phyloP scores from a whole-genome alignment of 2,329 filamentous ascomycete genomes.

The Fusarium poae region DNA sequence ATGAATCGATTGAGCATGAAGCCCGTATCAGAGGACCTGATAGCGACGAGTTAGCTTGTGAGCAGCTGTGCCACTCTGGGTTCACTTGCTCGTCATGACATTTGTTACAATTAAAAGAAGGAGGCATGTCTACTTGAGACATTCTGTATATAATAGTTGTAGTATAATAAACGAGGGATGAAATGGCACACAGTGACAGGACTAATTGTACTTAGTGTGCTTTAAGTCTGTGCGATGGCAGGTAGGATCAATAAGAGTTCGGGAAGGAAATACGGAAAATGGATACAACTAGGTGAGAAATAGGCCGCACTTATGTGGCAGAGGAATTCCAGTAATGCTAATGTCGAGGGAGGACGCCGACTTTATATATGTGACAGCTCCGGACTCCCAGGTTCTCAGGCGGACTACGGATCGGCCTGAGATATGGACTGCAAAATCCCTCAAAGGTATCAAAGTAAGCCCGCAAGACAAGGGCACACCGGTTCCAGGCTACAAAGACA shows the following conservation, averaged over 20 bases:
- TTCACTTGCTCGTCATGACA: background rate
- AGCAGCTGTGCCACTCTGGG: background rate
- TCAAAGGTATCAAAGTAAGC: background rate
- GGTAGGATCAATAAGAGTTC: background rate
- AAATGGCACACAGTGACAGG: background rate
- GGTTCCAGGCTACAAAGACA: background rate
- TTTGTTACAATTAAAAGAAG: rapidly evolving
- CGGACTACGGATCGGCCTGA: background rate
- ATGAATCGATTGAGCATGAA: conserved; percentile 25
- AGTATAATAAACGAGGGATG: background rate
- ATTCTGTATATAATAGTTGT: background rate
- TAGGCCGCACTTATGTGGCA: rapidly evolving
- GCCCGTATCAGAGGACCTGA: background rate
- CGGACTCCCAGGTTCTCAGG: background rate
- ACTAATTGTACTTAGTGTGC: no score
- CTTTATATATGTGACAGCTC: background rate
- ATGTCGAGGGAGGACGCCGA: background rate
- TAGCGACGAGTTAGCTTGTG: background rate
- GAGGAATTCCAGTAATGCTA: background rate
- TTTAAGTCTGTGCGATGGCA: background rate
- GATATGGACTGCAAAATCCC: background rate
- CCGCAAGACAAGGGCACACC: background rate
- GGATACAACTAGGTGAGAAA: rapidly evolving
- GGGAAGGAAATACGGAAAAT: no score
- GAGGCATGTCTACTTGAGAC: background rate